Base-by-base conservation (phyloP, 805 yeast species). In the Cyberlindnera americana region DNA sequence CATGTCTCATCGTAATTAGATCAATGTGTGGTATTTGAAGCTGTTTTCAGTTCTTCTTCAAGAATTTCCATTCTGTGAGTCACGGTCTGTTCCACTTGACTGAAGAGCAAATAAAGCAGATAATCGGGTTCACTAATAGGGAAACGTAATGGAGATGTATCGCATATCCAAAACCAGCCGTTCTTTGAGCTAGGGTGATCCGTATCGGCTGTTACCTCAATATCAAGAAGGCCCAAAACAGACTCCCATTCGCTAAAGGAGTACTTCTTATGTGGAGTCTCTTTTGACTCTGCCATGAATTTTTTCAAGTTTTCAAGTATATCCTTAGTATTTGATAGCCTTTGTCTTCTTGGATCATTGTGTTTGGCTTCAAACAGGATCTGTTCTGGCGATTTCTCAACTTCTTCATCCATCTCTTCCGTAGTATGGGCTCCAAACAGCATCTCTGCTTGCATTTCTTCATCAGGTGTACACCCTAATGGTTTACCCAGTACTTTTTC, bases 91-190 rank as follows among this genome's bases (percentile, higher is more conserved):
- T 53, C 63, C 5, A 62, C 38, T 26, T 49, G 54, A 14, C 39
- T 48, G 49, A 59, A 59, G 6, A 65, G 34, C 39, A 71, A 59
- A 39, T 67, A 57, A 22, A 73, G 56, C 25, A 84, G 72, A 51
- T 75, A 84, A 41, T 77, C 75, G 0, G 89, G 78, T 55, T 87
- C 89, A 48, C 72, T 73, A 27, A 83, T 63, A 0, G 93, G 93
- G 40, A 72, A 75, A 32, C 83, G 67, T 29, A 87, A 62, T 0
- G 95, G 95, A 1, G 89, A 79, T 2, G 61, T 53, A 2, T 77
- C 77, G 7, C 82, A 69, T 2, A 86, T 48, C 95, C 95, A 87
- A 53, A 66, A 81, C 26, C 63, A 57, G 2, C 61, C 47, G 30
- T 64, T 57, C 3, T 56, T 12, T 5, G 33, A 15, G 5, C 7